Evolutionary conservation across 2,329 filamentous ascomycete genomes (phyloP), one percentile per base, ranked within the genome.

Genomic region (Epichloe baconii): DNA sequence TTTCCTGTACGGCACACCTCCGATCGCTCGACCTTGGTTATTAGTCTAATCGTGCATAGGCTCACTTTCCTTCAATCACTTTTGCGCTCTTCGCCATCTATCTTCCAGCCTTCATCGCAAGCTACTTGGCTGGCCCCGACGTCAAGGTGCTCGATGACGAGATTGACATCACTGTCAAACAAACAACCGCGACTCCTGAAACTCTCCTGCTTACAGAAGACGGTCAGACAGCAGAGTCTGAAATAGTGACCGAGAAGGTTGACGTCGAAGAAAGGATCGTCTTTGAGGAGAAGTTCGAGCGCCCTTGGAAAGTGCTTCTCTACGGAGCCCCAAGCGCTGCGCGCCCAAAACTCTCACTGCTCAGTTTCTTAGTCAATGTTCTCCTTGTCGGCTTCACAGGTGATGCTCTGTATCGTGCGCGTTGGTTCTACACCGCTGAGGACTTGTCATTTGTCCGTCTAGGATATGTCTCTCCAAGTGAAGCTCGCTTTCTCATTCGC

Each of bases 381-480:
- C 68, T 76, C 3, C 71, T 93, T 41, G 75, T 88, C 5, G 71
- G 78, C 8, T 79, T 91, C 66, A 79, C 83, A 0, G 75, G 83
- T 26, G 93, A 98, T 65, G 78, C 90, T 40, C 74, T 95, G 14
- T 89, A 86, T 62, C 80, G 86, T 19, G 84, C 85, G 2, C 79
- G 80, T 11, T 66, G 83, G 53, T 77, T 85, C 36, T 76, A 95
- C 64, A 81, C 84, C 4, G 81, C 75, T 26, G 71, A 86, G 31
- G 82, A 94, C 56, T 71, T 95, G 11, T 87, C 89, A 0, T 95
- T 98, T 64, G 86, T 87, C 41, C 79, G 93, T 8, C 72, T 95
- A 15, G 93, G 93, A 26, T 91, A 91, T 64, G 84, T 97, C 31
- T 95, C 89, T 4, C 78, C 86, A 17, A 79, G 75, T 0, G 84